Conservation (phyloP, 495 filamentous ascomycete genomes). For the Penicillium longicatenatum region DNA sequence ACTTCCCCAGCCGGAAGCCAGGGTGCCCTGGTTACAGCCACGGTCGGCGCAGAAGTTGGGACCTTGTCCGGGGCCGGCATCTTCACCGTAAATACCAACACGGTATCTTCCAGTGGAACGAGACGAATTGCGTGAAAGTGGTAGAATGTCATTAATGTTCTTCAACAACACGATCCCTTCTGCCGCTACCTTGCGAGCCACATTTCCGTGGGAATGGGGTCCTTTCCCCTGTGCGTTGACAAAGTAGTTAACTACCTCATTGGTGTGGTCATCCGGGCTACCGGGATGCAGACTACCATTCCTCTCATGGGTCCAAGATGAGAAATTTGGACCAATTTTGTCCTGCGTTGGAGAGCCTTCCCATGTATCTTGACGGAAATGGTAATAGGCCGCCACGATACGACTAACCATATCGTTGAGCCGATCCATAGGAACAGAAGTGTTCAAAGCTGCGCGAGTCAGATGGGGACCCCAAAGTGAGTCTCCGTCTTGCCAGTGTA, state of each 20-base stretch:
- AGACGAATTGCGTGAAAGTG: slow-evolving; percentile 59
- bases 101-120: slow-evolving; percentile 45
- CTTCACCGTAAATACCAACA: slow-evolving; percentile 83
- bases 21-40: slow-evolving; percentile 79
- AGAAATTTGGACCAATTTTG: slow-evolving; percentile 83
- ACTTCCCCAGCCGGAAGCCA: slow-evolving; percentile 88
- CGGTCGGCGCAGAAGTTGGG: slow-evolving; percentile 78
- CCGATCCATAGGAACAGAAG: slow-evolving; percentile 76
- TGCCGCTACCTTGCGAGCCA: slow-evolving; percentile 73
- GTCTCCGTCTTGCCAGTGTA: slow-evolving; percentile 72
- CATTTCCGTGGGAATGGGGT: slow-evolving; percentile 62
- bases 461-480: slow-evolving; percentile 81
- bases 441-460: slow-evolving; percentile 77
- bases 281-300: slow-evolving; percentile 67
- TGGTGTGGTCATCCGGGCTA: slow-evolving; percentile 54
- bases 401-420: slow-evolving; percentile 93
- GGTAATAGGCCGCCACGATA: slow-evolving; percentile 91
- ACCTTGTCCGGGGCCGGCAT: slow-evolving; percentile 68
- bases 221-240: slow-evolving; percentile 66
- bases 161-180: slow-evolving; percentile 88
- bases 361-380: slow-evolving; percentile 78
- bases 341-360: slow-evolving; percentile 55
- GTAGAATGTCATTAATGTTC: slow-evolving; percentile 65
- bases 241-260: slow-evolving; percentile 73
- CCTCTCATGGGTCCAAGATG: slow-evolving; percentile 78